Percentiles rank a stretch among this genome's conserved stretches.
Conservation (phyloP, 257 asterid genomes). For the Solanum virginianum region DNA sequence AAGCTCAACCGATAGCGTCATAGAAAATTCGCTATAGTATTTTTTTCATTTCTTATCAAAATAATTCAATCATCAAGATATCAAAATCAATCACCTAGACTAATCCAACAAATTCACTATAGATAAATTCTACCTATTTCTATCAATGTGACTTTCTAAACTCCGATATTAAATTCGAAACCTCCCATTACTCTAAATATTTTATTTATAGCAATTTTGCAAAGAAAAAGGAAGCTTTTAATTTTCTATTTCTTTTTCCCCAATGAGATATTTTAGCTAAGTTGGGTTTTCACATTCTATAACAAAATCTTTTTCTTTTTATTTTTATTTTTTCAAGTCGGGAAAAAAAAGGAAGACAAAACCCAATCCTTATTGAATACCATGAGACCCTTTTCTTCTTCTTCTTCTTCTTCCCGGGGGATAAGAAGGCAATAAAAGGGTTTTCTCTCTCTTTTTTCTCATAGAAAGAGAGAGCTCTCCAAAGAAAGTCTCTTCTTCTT, state of each 20-base stretch:
- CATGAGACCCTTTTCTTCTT: not conserved
- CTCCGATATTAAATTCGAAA: not conserved
- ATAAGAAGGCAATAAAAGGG: slow-evolving; percentile 2
- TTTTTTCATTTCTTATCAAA: not conserved
- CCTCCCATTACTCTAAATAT: not conserved
- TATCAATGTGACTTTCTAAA: not conserved
- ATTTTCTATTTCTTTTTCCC: not conserved
- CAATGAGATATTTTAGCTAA: not conserved
- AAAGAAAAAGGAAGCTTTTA: not conserved
- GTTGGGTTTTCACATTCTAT: not conserved
- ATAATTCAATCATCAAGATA: not conserved
- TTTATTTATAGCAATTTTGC: not conserved
- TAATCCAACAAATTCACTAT: not conserved
- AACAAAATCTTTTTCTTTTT: not conserved
- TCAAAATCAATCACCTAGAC: not conserved
- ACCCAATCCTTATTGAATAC: not conserved
- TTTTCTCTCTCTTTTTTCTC: not conserved
- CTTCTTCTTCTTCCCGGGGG: not conserved
- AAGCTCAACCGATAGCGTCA: too few species aligned
- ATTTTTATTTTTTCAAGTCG: not conserved
- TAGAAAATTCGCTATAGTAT: not conserved
- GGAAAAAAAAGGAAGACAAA: not conserved
- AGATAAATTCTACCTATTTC: not conserved
- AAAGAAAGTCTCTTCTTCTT: not conserved
- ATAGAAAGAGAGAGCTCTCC: not conserved